These are phyloP conservation scores for Gracilariopsis chorda DNA, from an alignment of 23 red algal genomes.

Conservation along the genomic window DNA sequence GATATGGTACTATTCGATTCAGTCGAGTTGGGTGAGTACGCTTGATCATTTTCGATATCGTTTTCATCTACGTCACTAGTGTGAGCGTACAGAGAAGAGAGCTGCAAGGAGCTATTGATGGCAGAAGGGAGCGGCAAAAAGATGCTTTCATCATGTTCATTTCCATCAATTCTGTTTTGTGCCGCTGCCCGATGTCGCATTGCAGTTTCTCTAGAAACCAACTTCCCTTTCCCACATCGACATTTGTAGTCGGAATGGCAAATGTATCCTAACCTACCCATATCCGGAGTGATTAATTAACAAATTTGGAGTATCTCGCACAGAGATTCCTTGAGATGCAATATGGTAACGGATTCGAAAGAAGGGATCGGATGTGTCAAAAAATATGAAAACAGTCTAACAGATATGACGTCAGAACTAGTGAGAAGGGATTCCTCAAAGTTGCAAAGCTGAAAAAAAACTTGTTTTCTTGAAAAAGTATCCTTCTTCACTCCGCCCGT, in stretches of 20 bases:
- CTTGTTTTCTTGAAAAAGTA: too few relatives aligned
- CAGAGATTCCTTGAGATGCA: too few relatives aligned
- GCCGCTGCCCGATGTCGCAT: background rate
- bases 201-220: background rate
- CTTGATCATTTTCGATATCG: background rate
- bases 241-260: background rate
- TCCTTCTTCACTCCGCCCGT: too few relatives aligned
- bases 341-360: too few relatives aligned
- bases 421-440: too few relatives aligned
- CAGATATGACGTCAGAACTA: too few relatives aligned
- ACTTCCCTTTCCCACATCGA: background rate
- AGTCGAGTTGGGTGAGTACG: too few relatives aligned
- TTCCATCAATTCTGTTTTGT: background rate
- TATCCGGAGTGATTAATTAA: too few relatives aligned
- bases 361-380: too few relatives aligned
- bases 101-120: background rate
- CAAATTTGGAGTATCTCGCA: too few relatives aligned
- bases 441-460: too few relatives aligned
- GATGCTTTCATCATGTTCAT: background rate
- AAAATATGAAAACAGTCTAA: too few relatives aligned
- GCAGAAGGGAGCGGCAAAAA: background rate
- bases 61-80: background rate
- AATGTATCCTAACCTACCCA: background rate
- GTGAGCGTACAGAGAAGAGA: background rate
- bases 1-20: background rate